phyloP scores from a whole-genome alignment of 352 stramenopile genomes.

The Phytophthora pseudosyringae region DNA sequence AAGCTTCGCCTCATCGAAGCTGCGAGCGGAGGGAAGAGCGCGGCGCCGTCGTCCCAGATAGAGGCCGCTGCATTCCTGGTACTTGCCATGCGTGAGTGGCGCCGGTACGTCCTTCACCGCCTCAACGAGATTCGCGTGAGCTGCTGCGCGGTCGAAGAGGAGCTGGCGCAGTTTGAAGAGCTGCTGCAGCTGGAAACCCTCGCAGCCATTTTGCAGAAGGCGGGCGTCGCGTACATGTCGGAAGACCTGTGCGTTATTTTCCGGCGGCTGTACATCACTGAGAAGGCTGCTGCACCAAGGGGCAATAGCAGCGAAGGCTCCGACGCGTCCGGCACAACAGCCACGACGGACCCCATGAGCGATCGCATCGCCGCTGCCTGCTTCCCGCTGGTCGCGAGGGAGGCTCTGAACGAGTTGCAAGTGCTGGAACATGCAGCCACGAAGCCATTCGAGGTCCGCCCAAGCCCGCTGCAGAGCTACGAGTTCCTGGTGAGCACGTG shows the following conservation, averaged over 20 bases:
- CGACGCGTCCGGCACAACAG: constrained; percentile 1
- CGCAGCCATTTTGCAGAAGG: constrained; percentile 58
- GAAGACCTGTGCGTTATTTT: constrained; percentile 73
- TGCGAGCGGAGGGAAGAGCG: constrained; percentile 11
- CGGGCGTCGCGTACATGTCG: constrained; percentile 47
- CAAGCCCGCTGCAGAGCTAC: constrained; percentile 50
- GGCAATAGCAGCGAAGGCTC: not conserved
- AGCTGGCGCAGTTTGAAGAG: constrained; percentile 58
- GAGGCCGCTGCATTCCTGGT: constrained; percentile 64
- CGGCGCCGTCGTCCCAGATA: constrained; percentile 19
- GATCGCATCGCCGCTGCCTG: constrained; percentile 69
- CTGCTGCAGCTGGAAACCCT: constrained; percentile 63
- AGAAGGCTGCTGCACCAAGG: constrained; percentile 29
- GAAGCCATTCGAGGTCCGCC: constrained; percentile 47
- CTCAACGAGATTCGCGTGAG: constrained; percentile 74
- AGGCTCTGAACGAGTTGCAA: constrained; percentile 51
- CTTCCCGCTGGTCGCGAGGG: constrained; percentile 58
- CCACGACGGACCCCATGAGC: constrained; percentile 49
- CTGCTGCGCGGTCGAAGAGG: constrained; percentile 63
- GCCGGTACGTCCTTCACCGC: constrained; percentile 67
- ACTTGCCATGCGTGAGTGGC: constrained; percentile 69
- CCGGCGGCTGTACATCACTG: constrained; percentile 62
- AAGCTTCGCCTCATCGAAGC: constrained; percentile 42
- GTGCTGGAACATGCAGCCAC: constrained; percentile 43
- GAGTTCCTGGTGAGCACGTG: constrained; percentile 67